Evolutionary conservation across 1,284 basidiomycete species (phyloP), one percentile per base, ranked within the genome.

Genomic region (Ganoderma boninense): DNA sequence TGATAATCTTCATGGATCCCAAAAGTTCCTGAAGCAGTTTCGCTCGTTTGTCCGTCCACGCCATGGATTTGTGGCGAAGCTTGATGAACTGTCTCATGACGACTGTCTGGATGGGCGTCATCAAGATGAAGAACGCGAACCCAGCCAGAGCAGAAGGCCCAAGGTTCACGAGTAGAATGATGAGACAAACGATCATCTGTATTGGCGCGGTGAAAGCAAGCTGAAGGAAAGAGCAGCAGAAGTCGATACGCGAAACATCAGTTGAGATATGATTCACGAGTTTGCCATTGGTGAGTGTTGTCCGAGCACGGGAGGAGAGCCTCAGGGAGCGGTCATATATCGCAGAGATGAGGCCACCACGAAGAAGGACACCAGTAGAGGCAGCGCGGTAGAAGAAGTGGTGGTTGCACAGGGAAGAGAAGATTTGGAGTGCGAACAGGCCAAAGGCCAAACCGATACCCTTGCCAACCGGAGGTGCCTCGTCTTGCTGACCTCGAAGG

Each of bases 261-360:
- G 96, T 97, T 5, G 95, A 96, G 74, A 98, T 97, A 82, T 97
- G 95, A 77, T 96, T 97, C 71, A 97, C 92, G 54, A 97, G 87
- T 77, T 92, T 92, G 49, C 96, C 96, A 76, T 95, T 97, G 0
- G 94, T 90, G 40, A 97, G 86, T 4, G 91, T 91, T 2, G 92
- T 90, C n/a, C 97, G 89, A 11, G 95, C 90, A 64, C 95, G 93
- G 26, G 93, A 90, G 3, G 93, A 94, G 62, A 98, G 86, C 49
- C 85, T 87, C 43, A 98, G 86, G 1, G 95, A 91, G 62, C 92
- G 91, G 42, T 90, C 87, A 81, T 97, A 99, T 67, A 98, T 93
- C 11, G 94, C 92, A 0, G 95, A 92, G 77, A 98, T 98, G 67
- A 98, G 88, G 0, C 96, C 96, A 4, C 92, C 92, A 60, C 97